Percentiles rank a stretch among this genome's conserved stretches.
These are phyloP conservation scores for Plicaturopsis crispa DNA, from an alignment of 768 basidiomycete species.

Conservation along the genomic window DNA sequence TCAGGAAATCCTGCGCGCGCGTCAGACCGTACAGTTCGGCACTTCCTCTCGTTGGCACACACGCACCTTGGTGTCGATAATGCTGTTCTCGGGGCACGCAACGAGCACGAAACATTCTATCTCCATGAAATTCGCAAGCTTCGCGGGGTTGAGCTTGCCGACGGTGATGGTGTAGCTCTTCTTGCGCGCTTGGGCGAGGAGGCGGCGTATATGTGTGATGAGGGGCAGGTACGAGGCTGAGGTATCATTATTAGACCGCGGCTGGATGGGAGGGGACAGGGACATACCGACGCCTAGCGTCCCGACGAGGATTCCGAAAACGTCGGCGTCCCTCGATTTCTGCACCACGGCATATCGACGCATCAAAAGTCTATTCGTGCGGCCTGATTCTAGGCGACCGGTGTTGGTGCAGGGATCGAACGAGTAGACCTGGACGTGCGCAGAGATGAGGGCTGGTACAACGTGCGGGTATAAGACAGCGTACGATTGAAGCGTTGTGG, in stretches of 20 bases:
- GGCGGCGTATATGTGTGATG: conserved; percentile 69
- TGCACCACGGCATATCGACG: conserved; percentile 83
- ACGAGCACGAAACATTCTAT: conserved; percentile 94
- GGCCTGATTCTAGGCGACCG: conserved; percentile 49
- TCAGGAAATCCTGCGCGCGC: conserved; percentile 65
- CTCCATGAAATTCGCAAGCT: conserved; percentile 92
- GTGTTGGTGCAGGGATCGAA: conserved; percentile 55
- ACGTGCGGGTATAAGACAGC: too few relatives aligned
- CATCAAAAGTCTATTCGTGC: conserved; percentile 82
- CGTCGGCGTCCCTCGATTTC: conserved; percentile 84
- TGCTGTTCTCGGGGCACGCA: conserved; percentile 89
- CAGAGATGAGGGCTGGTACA: too few relatives aligned
- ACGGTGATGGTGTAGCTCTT: conserved; percentile 95
- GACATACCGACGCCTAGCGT: conserved; percentile 83
- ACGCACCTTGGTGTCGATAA: conserved; percentile 64
- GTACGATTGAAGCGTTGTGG: conserved; percentile 58
- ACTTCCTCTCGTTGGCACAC: neutral
- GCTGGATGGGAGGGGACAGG: neutral
- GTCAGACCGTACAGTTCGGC: neutral
- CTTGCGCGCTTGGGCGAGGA: conserved; percentile 62
- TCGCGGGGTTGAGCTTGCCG: conserved; percentile 90
- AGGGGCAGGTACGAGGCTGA: conserved; percentile 81
- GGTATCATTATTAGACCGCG: neutral
- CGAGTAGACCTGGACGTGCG: conserved; percentile 63
- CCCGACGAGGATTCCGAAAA: conserved; percentile 92